These are phyloP conservation scores for Dactylellina leptospora DNA, from an alignment of 2,329 filamentous ascomycete species.

Conservation along the genomic window DNA sequence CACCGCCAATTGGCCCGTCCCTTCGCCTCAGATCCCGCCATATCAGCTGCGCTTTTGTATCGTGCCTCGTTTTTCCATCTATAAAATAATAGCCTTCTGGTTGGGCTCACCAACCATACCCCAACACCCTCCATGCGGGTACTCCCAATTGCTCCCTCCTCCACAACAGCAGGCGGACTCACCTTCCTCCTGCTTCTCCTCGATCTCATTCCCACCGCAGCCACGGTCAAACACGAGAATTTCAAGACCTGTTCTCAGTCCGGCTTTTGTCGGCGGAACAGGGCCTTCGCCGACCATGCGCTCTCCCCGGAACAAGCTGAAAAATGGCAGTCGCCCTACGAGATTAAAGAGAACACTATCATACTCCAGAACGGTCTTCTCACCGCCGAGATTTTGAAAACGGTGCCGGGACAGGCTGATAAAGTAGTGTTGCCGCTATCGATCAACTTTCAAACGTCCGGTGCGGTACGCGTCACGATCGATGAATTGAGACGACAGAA, in stretches of 20 bases:
- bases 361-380: constrained; percentile 82
- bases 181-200: constrained; percentile 53
- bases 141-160: constrained; percentile 12
- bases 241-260: constrained; percentile 97
- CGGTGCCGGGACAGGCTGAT: constrained; percentile 69
- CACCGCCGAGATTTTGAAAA: constrained; percentile 82
- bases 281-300: constrained; percentile 83
- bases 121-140: constrained; percentile 20
- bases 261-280: constrained; percentile 96
- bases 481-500: constrained; percentile 92
- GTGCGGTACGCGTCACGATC: constrained; percentile 83
- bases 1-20: constrained; percentile 22
- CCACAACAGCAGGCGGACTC: constrained; percentile 39
- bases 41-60: constrained; percentile 41
- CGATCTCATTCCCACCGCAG: constrained; percentile 63
- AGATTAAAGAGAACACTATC: constrained; percentile 75
- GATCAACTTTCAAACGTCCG: constrained; percentile 88
- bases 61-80: background rate
- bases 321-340: constrained; percentile 82
- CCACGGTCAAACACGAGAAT: constrained; percentile 89
- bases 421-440: constrained; percentile 82
- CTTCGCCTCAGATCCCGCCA: background rate
- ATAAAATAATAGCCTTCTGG: constrained; percentile 36
- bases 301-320: constrained; percentile 66
- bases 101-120: constrained; percentile 46